Base-by-base conservation (phyloP, 2,329 filamentous ascomycete genomes). In the Cytospora leucostoma region DNA sequence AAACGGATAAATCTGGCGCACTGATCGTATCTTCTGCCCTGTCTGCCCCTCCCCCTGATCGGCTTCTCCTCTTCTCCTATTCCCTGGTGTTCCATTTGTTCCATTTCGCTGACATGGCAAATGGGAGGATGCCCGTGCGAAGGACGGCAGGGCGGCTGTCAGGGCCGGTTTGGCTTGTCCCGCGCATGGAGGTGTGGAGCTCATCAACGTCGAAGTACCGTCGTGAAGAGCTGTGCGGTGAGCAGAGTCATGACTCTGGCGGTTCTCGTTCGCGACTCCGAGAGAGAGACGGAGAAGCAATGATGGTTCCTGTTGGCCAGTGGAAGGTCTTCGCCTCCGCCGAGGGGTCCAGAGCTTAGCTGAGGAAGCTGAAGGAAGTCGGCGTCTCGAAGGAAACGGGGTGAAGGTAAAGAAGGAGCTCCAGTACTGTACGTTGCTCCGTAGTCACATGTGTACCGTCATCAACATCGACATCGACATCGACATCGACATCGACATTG, bases 181-280 rank as follows among this genome's bases (percentile, higher is more conserved):
- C 59, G 59, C 27, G 32, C 34, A 52, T 40, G 56, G 17, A 49
- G 32, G 59, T 61, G 59, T 52, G 59, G 51, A 47, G 44, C 44
- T 10, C 44, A 47, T 47, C 51, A 19, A 33, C 32, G 33, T 55
- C 33, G 1, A 61, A 32, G 59, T 61, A 61, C 59, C 51, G 33
- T 53, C 52, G 59, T 61, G 59, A 61, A 61, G 32, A 49, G 59
- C 17, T 49, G 59, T 61, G 59, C 59, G 54, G 54, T 47, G 44
- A 19, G 44, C 44, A 21, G 21, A 19, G 44, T 12, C 44, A 47
- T 47, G 44, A 47, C 44, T 47, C 44, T 47, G 8, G 44, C 8
- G 8, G 3, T 12, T 12, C 11, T 19, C 19, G 10, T 21, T 47
- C 44, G 44, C 27, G 44, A 19, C 44, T 21, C 8, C 44, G n/a